These are phyloP conservation scores for Phaseolus coccineus DNA, from an alignment of 331 rosid species.

Conservation along the genomic window DNA sequence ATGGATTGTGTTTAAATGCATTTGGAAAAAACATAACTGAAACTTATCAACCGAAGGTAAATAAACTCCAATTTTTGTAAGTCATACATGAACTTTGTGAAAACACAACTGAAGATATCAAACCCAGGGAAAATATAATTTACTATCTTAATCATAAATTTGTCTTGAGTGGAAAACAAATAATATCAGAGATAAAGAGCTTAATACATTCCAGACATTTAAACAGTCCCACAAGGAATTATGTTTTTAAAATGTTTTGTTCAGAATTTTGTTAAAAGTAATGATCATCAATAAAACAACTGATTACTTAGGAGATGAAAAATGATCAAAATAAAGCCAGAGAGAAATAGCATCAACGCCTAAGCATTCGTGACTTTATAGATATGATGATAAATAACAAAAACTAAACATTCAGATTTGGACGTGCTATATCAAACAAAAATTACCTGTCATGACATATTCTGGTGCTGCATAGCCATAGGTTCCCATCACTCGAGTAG, in stretches of 20 bases:
- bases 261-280: not conserved
- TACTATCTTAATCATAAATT: slow-evolving; percentile 6
- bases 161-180: not conserved
- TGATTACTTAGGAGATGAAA: slow-evolving; percentile 13
- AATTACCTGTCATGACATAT: slow-evolving; percentile 94
- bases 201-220: not conserved
- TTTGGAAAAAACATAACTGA: slow-evolving; percentile 5
- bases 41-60: slow-evolving; percentile 1
- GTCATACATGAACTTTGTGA: not conserved
- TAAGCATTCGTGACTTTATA: not conserved
- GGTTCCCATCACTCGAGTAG: slow-evolving; percentile 98
- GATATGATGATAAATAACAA: slow-evolving; percentile 2
- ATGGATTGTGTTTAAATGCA: not conserved
- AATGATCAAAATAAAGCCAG: not conserved
- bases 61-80: not conserved
- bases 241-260: slow-evolving; percentile 10
- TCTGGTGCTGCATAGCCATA: slow-evolving; percentile 98
- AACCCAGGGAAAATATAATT: slow-evolving; percentile 12
- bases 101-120: slow-evolving; percentile 25
- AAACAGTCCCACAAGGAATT: slow-evolving; percentile 28
- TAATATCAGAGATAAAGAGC: not conserved
- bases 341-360: not conserved
- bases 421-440: slow-evolving; percentile 17
- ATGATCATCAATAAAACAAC: not conserved
- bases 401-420: slow-evolving; percentile 6